Evolutionary conservation across 768 basidiomycete genomes (phyloP).

Genomic region (Hypholoma sublateritium): DNA sequence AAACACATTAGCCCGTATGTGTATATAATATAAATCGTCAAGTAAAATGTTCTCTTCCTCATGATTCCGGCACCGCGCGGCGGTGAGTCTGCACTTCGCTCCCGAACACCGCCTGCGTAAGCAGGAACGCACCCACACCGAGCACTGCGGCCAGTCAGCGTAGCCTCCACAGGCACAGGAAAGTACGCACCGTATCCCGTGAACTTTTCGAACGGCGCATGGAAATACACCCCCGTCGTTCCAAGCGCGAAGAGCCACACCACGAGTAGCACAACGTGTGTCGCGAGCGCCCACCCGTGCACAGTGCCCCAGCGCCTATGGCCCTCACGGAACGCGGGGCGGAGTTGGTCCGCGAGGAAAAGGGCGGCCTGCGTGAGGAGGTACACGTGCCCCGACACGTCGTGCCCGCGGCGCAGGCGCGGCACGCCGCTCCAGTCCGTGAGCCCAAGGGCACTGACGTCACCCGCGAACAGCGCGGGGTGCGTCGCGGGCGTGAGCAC

Average conservation of each 20-base stretch:
- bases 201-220: conserved; percentile 84
- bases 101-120: conserved; percentile 18
- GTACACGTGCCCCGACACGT: conserved; percentile 93
- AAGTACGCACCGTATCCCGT: conserved; percentile 74
- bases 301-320: conserved; percentile 34
- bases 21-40: background rate
- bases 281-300: conserved; percentile 49
- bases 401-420: conserved; percentile 78
- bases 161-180: background rate
- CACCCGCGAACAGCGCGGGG: conserved; percentile 55
- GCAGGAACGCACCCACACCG: conserved; percentile 26
- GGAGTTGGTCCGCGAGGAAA: conserved; percentile 77
- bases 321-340: conserved; percentile 44
- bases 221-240: conserved; percentile 90
- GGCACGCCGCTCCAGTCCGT: conserved; percentile 51
- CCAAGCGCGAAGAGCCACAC: conserved; percentile 75
- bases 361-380: conserved; percentile 78
- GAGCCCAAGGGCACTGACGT: conserved; percentile 7
- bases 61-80: background rate
- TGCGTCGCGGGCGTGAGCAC: conserved; percentile 60
- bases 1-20: too few species aligned
- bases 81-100: conserved; percentile 1
- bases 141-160: conserved; percentile 20
- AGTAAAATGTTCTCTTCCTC: background rate
- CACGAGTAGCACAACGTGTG: conserved; percentile 46